phyloP scores from a whole-genome alignment of 208 protist genomes.

The Naegleria lovaniensis region DNA sequence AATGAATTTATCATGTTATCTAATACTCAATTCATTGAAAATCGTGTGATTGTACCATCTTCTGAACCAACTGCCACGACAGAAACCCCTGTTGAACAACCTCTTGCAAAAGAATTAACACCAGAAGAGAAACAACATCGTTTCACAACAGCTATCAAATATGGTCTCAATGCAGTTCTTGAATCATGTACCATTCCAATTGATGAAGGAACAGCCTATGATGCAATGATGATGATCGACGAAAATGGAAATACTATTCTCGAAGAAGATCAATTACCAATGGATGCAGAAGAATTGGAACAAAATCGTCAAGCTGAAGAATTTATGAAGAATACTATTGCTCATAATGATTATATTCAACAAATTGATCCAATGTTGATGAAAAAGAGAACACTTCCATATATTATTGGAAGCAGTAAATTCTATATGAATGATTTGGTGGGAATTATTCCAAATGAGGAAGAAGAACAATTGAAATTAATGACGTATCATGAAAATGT shows the following conservation, averaged over 20 bases:
- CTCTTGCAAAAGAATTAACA: background rate
- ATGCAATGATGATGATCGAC: background rate
- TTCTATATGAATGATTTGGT: background rate
- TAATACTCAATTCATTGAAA: constrained; percentile 28
- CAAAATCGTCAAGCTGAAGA: background rate
- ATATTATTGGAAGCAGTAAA: background rate
- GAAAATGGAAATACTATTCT: background rate
- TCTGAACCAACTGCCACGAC: background rate
- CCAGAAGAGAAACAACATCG: background rate
- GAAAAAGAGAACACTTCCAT: constrained; percentile 17
- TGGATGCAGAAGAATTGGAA: background rate
- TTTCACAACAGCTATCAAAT: background rate
- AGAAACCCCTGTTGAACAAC: background rate
- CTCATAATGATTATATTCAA: background rate
- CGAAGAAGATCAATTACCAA: background rate
- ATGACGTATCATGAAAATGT: background rate
- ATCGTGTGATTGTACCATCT: background rate
- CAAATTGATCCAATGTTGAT: background rate
- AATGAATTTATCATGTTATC: constrained; percentile 27
- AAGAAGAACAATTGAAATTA: background rate
- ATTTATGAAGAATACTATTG: background rate
- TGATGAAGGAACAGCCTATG: background rate
- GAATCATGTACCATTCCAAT: background rate
- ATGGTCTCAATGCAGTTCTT: background rate
- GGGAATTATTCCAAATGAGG: background rate